A percentile compares a stretch with the other conserved stretches of the same genome.
Conservation (phyloP, 176 grass and related monocot genomes). For the Luzula sylvatica region DNA sequence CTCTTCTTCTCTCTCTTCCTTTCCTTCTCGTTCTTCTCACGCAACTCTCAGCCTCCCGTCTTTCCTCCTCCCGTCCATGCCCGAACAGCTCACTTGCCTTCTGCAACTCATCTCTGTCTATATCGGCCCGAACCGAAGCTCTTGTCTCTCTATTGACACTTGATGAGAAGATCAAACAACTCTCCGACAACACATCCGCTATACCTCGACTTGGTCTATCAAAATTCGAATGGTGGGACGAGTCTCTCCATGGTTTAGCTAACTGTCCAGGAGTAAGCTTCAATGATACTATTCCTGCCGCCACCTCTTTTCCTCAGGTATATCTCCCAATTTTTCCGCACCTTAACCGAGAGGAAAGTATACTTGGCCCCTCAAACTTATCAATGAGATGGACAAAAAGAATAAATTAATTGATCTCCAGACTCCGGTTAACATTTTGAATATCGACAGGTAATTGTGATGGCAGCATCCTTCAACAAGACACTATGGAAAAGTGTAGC, state of each 20-base stretch:
- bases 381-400: too few relatives aligned
- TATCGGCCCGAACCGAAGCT: slow-evolving; percentile 31
- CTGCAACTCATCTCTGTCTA: slow-evolving; percentile 52
- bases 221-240: slow-evolving; percentile 75
- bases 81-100: slow-evolving; percentile 27
- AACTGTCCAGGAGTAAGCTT: slow-evolving; percentile 59
- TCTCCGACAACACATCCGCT: slow-evolving; percentile 52
- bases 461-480: slow-evolving; percentile 64
- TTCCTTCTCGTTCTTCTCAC: not conserved
- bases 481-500: slow-evolving; percentile 53
- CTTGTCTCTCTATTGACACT: slow-evolving; percentile 64
- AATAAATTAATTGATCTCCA: too few relatives aligned
- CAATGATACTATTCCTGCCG: slow-evolving; percentile 41
- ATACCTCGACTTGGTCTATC: slow-evolving; percentile 55
- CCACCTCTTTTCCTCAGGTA: slow-evolving; percentile 48
- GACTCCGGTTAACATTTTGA: too few relatives aligned
- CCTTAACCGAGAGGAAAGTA: too few relatives aligned
- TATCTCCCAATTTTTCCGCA: too few relatives aligned
- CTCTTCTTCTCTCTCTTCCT: not conserved
- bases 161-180: slow-evolving; percentile 74
- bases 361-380: too few relatives aligned
- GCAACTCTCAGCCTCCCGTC: not conserved
- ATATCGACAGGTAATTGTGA: slow-evolving; percentile 41
- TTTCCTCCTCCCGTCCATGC: slow-evolving; percentile 15
- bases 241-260: slow-evolving; percentile 70